Percentiles rank a stretch among this genome's conserved stretches.
phyloP scores from a whole-genome alignment of 2,329 filamentous ascomycete species.

The Hypoxylon sp. region DNA sequence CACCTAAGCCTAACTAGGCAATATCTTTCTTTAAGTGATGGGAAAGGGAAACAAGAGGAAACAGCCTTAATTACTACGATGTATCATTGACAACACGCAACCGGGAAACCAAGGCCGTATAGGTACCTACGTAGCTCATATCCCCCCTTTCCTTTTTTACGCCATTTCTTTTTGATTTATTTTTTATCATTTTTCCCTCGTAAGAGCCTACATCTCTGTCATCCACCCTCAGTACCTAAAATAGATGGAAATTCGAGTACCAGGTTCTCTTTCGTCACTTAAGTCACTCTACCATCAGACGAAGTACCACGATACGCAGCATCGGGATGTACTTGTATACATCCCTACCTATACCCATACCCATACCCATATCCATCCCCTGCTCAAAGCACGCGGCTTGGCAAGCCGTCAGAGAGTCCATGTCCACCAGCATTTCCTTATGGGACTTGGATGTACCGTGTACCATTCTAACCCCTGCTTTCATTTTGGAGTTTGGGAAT shows the following conservation, averaged over 20 bases:
- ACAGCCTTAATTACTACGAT: constrained; percentile 41
- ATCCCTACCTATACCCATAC: constrained; percentile 10
- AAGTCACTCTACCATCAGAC: constrained; percentile 16
- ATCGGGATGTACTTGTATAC: constrained; percentile 35
- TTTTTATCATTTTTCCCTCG: constrained; percentile 7
- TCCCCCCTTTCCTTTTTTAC: constrained; percentile 21
- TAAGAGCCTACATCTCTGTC: constrained; percentile 2
- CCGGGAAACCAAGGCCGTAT: constrained; percentile 23
- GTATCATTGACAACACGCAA: constrained; percentile 36
- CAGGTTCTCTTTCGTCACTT: constrained; percentile 21
- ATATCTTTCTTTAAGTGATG: constrained; percentile 13
- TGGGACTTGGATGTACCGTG: constrained; percentile 35
- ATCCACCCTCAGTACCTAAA: constrained; percentile 18
- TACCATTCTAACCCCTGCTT: constrained; percentile 38
- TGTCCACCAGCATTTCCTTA: constrained; percentile 31
- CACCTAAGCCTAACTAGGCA: constrained; percentile 42
- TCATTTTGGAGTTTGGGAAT: constrained; percentile 43
- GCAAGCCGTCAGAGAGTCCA: constrained; percentile 40
- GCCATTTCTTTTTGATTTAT: constrained; percentile 16
- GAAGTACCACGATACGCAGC: constrained; percentile 30
- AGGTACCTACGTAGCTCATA: constrained; percentile 6
- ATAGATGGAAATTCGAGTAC: constrained; percentile 25
- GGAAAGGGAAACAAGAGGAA: constrained; percentile 30
- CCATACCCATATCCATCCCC: constrained; percentile 32
- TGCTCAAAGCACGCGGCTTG: constrained; percentile 43